A percentile compares a stretch with the other conserved stretches of the same genome.
Evolutionary conservation across 768 basidiomycete species (phyloP).

Genomic region (Russula emetica): DNA sequence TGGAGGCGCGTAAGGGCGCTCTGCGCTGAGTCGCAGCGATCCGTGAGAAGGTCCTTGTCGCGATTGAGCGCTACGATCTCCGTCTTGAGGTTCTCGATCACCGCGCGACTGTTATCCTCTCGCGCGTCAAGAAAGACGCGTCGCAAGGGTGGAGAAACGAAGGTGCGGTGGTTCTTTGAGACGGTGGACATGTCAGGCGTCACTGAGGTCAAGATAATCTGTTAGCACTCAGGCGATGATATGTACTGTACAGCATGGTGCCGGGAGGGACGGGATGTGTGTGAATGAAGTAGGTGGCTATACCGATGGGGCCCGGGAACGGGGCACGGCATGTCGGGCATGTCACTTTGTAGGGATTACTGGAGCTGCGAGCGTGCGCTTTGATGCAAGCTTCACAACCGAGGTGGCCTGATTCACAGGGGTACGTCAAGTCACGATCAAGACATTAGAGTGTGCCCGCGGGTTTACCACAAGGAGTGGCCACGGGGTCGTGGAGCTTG

Average conservation of each 20-base stretch:
- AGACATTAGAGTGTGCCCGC: no score
- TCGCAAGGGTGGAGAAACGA: constrained; percentile 7
- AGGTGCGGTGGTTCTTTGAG: constrained; percentile 22
- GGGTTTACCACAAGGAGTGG: constrained; percentile 27
- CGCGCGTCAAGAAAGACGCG: not conserved
- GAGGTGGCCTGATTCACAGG: constrained; percentile 16
- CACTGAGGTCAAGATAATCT: not conserved
- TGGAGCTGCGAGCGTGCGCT: constrained; percentile 11
- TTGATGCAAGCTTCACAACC: constrained; percentile 19
- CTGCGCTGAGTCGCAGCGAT: constrained; percentile 9
- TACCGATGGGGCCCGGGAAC: constrained; percentile 25
- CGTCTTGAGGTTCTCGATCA: constrained; percentile 11
- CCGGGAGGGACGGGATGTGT: no score
- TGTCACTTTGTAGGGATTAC: constrained; percentile 11
- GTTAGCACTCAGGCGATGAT: no score
- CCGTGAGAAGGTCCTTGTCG: constrained; percentile 22
- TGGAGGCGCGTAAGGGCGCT: constrained; percentile 1
- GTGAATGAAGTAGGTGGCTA: not conserved
- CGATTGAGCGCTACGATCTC: constrained; percentile 11
- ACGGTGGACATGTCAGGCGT: constrained; percentile 15
- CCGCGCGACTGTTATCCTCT: not conserved
- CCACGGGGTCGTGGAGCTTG: constrained; percentile 19
- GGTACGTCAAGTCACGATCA: no score
- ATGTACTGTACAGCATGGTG: no score
- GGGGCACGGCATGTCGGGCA: constrained; percentile 26